A percentile compares a stretch with the other conserved stretches of the same genome.
Conservation (phyloP, 148 eudicot genomes). For the Talinum fruticosum region DNA sequence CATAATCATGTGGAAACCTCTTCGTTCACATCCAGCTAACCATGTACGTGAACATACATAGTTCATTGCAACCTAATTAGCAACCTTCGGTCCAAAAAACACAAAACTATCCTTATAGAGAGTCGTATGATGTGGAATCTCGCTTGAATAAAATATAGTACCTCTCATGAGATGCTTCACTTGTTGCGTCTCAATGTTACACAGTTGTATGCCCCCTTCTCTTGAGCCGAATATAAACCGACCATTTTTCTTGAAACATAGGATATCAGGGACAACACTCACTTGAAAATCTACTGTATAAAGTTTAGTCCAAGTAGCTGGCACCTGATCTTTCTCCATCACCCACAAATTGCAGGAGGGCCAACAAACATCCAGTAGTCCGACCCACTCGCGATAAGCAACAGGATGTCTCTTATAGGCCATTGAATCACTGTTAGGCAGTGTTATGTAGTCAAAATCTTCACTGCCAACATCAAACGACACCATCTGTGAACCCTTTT, state of each 20-base stretch:
- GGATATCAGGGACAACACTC: neutral
- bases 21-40: too few species aligned
- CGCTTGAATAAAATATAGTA: neutral
- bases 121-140: neutral
- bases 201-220: neutral
- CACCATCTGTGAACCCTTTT: neutral
- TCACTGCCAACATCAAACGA: neutral
- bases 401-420: neutral
- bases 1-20: neutral
- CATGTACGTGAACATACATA: neutral
- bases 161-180: neutral
- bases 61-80: neutral
- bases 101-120: neutral
- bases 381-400: neutral
- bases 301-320: neutral
- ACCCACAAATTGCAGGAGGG: neutral
- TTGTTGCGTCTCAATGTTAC: neutral
- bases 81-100: neutral
- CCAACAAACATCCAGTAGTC: neutral
- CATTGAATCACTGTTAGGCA: neutral
- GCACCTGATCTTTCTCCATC: neutral
- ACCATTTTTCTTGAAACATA: conserved; percentile 4
- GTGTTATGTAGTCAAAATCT: neutral
- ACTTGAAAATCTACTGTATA: neutral
- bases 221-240: neutral